These are phyloP conservation scores for Cladosporium sp. DNA, from an alignment of 2,329 filamentous ascomycete genomes.

Conservation along the genomic window DNA sequence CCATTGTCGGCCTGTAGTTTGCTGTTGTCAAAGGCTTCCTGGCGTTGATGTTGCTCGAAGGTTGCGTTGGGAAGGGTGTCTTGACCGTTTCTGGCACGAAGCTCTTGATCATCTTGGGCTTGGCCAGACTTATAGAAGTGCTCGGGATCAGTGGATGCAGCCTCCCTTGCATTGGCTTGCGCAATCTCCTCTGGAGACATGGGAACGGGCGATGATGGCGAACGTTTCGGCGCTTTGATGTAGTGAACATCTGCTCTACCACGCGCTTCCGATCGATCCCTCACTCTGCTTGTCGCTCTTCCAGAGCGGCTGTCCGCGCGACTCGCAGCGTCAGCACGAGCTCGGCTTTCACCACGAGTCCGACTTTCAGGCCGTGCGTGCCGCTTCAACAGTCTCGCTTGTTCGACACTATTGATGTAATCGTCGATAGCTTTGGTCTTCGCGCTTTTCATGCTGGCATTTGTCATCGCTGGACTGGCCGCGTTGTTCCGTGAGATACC, in stretches of 20 bases:
- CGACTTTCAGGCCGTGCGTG: constrained; percentile 36
- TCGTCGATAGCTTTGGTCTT: constrained; percentile 69
- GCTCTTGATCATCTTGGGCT: no score
- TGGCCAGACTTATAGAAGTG: constrained; percentile 40
- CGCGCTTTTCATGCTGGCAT: constrained; percentile 44
- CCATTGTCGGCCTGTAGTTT: constrained; percentile 13
- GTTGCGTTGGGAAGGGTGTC: no score
- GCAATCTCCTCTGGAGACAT: constrained; percentile 83
- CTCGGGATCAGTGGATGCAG: constrained; percentile 43
- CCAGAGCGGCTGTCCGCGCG: constrained; percentile 31
- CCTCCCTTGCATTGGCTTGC: constrained; percentile 38
- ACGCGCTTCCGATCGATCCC: constrained; percentile 59
- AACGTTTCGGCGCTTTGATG: constrained; percentile 74
- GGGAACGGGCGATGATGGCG: constrained; percentile 84
- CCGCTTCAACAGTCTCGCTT: constrained; percentile 49
- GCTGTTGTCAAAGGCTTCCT: background rate
- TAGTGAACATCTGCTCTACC: constrained; percentile 63
- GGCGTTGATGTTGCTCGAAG: no score
- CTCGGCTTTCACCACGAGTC: constrained; percentile 44
- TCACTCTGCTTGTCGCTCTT: constrained; percentile 46
- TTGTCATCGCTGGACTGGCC: constrained; percentile 29
- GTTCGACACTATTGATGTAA: constrained; percentile 81
- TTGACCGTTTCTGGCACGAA: no score
- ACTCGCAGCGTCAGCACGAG: constrained; percentile 49
- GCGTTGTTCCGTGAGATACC: constrained; percentile 38